phyloP scores from a whole-genome alignment of 192 early-diverging fungal genomes.

The Umbelopsis vinacea region DNA sequence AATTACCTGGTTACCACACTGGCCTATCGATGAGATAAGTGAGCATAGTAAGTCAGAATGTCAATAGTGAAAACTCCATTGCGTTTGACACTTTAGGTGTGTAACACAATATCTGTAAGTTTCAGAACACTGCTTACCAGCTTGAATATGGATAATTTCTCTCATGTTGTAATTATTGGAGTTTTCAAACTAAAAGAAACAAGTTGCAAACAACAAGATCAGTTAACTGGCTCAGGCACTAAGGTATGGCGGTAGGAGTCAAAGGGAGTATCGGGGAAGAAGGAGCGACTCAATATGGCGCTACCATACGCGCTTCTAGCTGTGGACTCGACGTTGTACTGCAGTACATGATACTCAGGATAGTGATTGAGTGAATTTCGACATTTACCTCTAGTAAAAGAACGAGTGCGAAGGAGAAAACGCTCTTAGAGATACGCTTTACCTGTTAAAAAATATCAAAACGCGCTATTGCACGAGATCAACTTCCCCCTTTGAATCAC shows the following conservation, averaged over 20 bases:
- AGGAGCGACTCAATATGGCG: neutral
- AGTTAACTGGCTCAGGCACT: neutral
- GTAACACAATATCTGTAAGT: neutral
- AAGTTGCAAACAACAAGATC: neutral
- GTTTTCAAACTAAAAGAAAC: constrained; percentile 1
- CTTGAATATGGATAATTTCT: constrained; percentile 63
- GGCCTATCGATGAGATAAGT: constrained; percentile 39
- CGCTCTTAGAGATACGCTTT: neutral
- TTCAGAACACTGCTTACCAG: constrained; percentile 43
- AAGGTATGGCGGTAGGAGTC: neutral
- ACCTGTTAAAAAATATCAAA: neutral
- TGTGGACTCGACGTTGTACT: neutral
- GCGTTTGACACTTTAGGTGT: neutral
- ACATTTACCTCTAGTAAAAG: constrained; percentile 8
- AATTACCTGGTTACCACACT: constrained; percentile 53
- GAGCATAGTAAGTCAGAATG: constrained; percentile 3
- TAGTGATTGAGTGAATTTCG: neutral
- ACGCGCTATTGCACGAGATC: constrained; percentile 22
- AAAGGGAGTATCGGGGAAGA: constrained; percentile 7
- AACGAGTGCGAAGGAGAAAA: constrained; percentile 17
- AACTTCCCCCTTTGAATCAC: neutral
- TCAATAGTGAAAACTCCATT: neutral
- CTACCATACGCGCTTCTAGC: neutral
- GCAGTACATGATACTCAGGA: neutral
- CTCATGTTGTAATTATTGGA: constrained; percentile 46